Base-by-base conservation (phyloP, 352 stramenopile species). In the Globisporangium paroecandrum region DNA sequence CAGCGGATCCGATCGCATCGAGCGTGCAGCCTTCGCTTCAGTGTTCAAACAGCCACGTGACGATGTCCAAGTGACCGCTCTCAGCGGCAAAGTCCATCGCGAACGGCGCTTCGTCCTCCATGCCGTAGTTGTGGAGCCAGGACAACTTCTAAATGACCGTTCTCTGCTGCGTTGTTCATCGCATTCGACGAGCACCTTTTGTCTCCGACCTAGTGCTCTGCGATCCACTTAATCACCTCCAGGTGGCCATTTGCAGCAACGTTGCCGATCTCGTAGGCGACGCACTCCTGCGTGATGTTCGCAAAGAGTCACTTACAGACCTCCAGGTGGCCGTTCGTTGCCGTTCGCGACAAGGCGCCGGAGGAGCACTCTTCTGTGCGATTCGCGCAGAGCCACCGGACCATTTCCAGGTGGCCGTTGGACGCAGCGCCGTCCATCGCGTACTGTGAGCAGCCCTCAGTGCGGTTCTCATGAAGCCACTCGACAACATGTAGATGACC, bases 81-180 rank as follows among this genome's bases (percentile, higher is more conserved):
- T 36, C 24, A 36, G 53, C 53, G 12, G 53, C 53, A 36, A 3
- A 20, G 53, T 38, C 24, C 10, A 36, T 36, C 25, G 6, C 53
- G 6, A 29, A 58, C 9, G 10, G 12, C 24, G 24, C 54, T n/a
- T 59, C 27, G 9, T 59, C 54, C 22, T 59, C 24, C 5, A 34
- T n/a, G 53, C 7, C 53, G 53, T 22, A 3, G 27, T 7, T 54
- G 24, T 74, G 62, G 9, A 78, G 62, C 65, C 66, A 78, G 34
- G 13, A 77, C 22, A 20, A 75, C 67, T 20, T 59, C 24, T 27
- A 78, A 24, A n/a, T 74, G 60, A 3, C 70, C 72, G 22, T 71
- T 60, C 6, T 66, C 43, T 6, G 54, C 54, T 25, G 54, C 27
- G 2, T 7, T 59, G 18, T 59, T 22, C 54, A 59, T 41, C 9